phyloP scores from a whole-genome alignment of 1,284 basidiomycete genomes.

The Prillingera fragicola region DNA sequence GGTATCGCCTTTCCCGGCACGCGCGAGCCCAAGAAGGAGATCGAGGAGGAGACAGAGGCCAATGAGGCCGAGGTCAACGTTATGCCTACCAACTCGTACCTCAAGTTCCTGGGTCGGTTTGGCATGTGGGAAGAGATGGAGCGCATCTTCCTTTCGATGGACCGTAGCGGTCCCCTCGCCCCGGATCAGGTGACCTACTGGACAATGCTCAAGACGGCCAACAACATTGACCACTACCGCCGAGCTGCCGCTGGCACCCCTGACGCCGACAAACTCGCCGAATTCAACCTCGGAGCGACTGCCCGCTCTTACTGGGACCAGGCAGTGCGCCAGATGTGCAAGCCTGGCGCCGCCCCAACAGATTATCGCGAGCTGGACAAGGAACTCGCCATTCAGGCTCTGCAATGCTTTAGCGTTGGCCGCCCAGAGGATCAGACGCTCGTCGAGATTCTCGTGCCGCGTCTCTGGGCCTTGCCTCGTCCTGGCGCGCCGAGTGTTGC shows the following conservation, averaged over 20 bases:
- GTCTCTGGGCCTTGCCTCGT: slow-evolving; percentile 27
- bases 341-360: background rate
- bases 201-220: slow-evolving; percentile 27
- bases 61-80: slow-evolving; percentile 21
- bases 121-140: slow-evolving; percentile 40
- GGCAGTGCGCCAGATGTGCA: slow-evolving; percentile 24
- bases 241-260: background rate
- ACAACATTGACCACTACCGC: slow-evolving; percentile 12
- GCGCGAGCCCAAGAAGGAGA: background rate
- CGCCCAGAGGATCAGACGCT: slow-evolving; percentile 29
- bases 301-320: slow-evolving; percentile 32
- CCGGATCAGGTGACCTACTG: slow-evolving; percentile 40
- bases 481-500: slow-evolving; percentile 19
- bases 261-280: background rate
- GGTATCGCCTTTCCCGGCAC: slow-evolving; percentile 2
- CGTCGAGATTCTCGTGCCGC: slow-evolving; percentile 24
- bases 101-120: slow-evolving; percentile 38
- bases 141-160: slow-evolving; percentile 33
- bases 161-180: slow-evolving; percentile 25
- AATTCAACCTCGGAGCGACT: slow-evolving; percentile 13
- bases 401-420: slow-evolving; percentile 26
- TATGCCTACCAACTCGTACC: slow-evolving; percentile 42
- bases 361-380: slow-evolving; percentile 25
- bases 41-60: background rate
- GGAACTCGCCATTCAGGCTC: slow-evolving; percentile 21